Percentiles rank a stretch among this genome's conserved stretches.
Evolutionary conservation across 1,139 yeast species (phyloP).

Genomic region (Blastobotrys apis): DNA sequence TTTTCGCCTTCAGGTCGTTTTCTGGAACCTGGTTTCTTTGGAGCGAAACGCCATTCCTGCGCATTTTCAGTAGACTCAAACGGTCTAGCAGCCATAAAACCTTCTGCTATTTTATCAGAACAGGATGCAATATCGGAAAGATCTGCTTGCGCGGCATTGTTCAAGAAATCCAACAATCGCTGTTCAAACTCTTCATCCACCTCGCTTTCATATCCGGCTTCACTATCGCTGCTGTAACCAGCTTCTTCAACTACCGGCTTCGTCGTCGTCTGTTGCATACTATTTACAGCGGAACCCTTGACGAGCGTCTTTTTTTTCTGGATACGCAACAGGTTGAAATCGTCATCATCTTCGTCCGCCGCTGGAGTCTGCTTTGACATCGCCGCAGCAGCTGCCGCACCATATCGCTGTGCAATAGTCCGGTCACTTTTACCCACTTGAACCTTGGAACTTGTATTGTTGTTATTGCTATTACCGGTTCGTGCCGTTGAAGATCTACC

Average conservation of each 20-base stretch:
- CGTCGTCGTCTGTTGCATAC: constrained; percentile 6
- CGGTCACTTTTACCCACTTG: constrained; percentile 4
- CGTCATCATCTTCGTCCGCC: constrained; percentile 17
- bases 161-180: constrained; percentile 70
- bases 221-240: constrained; percentile 34
- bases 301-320: background rate
- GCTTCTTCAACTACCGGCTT: constrained; percentile 25
- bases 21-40: constrained; percentile 36
- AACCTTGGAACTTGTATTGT: constrained; percentile 2
- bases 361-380: background rate
- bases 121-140: constrained; percentile 76
- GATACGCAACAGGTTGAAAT: constrained; percentile 3
- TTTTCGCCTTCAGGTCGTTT: constrained; percentile 68
- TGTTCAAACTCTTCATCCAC: constrained; percentile 52
- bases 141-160: constrained; percentile 70
- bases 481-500: background rate
- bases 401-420: constrained; percentile 11
- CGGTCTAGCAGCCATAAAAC: constrained; percentile 64
- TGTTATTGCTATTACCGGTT: background rate
- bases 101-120: constrained; percentile 60
- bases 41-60: constrained; percentile 44
- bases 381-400: constrained; percentile 3
- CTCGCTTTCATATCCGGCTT: constrained; percentile 41
- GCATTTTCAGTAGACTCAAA: constrained; percentile 55
- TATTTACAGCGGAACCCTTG: background rate